Conservation (phyloP, 768 basidiomycete species). For the Lanmaoa pseudosensibilis region DNA sequence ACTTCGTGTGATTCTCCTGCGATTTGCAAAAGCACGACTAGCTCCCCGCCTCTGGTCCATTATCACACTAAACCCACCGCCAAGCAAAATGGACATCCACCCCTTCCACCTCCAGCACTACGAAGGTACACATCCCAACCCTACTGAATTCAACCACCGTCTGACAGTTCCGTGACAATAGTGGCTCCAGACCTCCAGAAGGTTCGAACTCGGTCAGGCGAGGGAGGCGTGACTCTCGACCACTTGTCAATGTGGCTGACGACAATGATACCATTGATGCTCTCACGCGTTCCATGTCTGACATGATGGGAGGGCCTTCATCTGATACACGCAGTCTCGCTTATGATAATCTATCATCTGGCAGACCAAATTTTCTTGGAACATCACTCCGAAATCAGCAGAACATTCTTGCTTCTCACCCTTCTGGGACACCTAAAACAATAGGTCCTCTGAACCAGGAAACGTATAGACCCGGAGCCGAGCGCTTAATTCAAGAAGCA, state of each 20-base stretch:
- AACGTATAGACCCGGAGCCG: neutral
- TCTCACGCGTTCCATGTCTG: constrained; percentile 12
- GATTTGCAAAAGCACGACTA: neutral
- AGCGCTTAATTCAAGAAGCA: constrained; percentile 2
- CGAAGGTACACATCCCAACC: constrained; percentile 9
- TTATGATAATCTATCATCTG: constrained; percentile 5
- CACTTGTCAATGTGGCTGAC: neutral
- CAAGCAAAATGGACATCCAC: neutral
- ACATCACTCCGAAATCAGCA: neutral
- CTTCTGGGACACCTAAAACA: neutral
- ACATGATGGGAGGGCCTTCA: neutral
- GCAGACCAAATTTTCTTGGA: neutral
- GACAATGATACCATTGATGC: neutral
- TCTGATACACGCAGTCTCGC: neutral
- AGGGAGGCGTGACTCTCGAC: neutral
- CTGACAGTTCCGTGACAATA: constrained; percentile 5
- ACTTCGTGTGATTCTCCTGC: neutral
- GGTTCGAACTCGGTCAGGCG: neutral
- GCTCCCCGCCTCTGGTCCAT: constrained; percentile 2
- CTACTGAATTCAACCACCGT: neutral
- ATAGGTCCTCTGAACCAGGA: constrained; percentile 3
- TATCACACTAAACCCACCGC: constrained; percentile 9
- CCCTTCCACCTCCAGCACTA: neutral
- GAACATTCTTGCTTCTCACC: constrained; percentile 5
- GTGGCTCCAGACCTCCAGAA: neutral